Evolutionary conservation across 768 basidiomycete species (phyloP).

Genomic region (Macrolepiota fuliginosa): DNA sequence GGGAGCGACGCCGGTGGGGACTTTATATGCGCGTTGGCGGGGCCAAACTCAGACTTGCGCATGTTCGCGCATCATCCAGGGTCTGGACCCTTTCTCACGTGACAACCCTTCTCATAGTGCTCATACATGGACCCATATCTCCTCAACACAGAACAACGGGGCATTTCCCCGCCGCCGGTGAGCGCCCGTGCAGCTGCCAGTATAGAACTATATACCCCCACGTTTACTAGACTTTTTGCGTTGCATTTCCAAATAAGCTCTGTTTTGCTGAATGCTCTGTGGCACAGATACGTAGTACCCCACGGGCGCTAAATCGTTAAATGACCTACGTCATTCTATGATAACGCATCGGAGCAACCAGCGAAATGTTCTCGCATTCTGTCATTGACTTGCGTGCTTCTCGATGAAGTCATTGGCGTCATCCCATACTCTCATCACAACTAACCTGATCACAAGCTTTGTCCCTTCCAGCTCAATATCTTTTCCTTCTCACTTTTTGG

Average conservation of each 20-base stretch:
- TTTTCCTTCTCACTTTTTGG: neutral
- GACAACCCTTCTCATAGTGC: neutral
- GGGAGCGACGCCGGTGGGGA: neutral
- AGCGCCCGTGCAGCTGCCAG: neutral
- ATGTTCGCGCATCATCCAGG: neutral
- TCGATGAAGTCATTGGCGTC: neutral
- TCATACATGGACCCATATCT: neutral
- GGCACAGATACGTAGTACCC: neutral
- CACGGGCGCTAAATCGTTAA: too few relatives aligned
- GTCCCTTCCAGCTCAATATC: neutral
- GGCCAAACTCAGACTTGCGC: neutral
- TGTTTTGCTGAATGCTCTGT: neutral
- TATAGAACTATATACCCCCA: neutral
- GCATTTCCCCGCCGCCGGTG: neutral
- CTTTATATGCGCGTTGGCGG: neutral
- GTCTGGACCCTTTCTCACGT: neutral
- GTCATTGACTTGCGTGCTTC: neutral
- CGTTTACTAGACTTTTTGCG: neutral
- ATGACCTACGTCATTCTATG: neutral
- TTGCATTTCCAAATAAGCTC: neutral
- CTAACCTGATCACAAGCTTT: neutral
- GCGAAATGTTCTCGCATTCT: neutral
- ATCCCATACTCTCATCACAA: too few relatives aligned
- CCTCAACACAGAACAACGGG: neutral
- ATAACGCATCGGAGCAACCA: neutral